These are phyloP conservation scores for Phialophora tarda DNA, from an alignment of 2,329 filamentous ascomycete species.

Conservation along the genomic window DNA sequence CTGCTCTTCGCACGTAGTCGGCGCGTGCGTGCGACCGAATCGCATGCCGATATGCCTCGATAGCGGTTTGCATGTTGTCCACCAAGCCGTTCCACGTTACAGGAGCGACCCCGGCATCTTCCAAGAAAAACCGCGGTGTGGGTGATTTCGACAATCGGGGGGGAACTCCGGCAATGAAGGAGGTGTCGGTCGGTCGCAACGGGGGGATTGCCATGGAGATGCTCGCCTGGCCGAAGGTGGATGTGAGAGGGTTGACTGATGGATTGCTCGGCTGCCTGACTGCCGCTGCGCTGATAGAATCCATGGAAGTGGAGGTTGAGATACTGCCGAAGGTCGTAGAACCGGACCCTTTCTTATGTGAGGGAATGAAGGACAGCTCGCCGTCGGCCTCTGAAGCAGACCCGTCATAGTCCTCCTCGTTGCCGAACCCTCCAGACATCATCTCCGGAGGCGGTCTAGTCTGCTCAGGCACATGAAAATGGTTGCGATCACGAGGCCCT, in stretches of 20 bases:
- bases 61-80: conserved; percentile 87
- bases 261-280: conserved; percentile 24
- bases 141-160: conserved; percentile 53
- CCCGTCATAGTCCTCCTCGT: conserved; percentile 88
- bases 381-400: conserved; percentile 88
- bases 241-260: conserved; percentile 14
- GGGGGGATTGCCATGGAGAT: conserved; percentile 47
- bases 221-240: conserved; percentile 25
- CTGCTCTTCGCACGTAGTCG: conserved; percentile 91
- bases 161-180: conserved; percentile 59
- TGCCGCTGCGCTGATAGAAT: conserved; percentile 64
- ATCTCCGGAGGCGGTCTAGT: conserved; percentile 88
- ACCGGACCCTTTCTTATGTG: conserved; percentile 71
- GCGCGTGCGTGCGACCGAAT: conserved; percentile 81
- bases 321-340: conserved; percentile 72
- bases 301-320: conserved; percentile 88
- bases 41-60: conserved; percentile 89
- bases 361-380: conserved; percentile 72
- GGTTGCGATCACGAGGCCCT: conserved; percentile 85
- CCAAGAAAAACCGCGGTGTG: conserved; percentile 84
- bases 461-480: conserved; percentile 85
- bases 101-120: conserved; percentile 79
- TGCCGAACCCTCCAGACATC: conserved; percentile 80
- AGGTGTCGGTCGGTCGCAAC: conserved; percentile 59
- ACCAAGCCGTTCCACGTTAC: conserved; percentile 89